Evolutionary conservation across 495 filamentous ascomycete species (phyloP).

Genomic region (Annulohypoxylon nitens): DNA sequence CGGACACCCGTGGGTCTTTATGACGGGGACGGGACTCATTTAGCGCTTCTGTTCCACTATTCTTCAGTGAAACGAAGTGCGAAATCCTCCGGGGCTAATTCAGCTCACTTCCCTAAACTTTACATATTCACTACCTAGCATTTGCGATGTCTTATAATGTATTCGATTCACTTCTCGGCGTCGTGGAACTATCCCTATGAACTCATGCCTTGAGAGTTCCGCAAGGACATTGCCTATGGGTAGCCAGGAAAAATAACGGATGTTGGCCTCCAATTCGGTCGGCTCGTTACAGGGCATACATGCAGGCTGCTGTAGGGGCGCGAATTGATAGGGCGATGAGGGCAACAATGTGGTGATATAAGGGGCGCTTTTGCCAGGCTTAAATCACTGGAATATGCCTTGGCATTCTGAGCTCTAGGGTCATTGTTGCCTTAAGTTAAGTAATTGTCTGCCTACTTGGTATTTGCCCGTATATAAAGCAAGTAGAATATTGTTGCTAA

Average conservation of each 20-base stretch:
- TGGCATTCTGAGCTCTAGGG: not conserved
- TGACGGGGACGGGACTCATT: not conserved
- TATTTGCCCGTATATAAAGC: not conserved
- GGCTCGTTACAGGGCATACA: too few relatives aligned
- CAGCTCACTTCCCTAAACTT: not conserved
- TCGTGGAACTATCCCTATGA: too few relatives aligned
- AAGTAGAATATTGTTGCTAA: not conserved
- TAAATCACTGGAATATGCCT: not conserved
- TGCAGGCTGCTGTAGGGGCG: not conserved
- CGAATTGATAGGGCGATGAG: not conserved
- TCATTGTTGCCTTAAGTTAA: not conserved
- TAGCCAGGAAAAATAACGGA: too few relatives aligned
- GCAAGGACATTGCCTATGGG: too few relatives aligned
- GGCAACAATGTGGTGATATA: not conserved
- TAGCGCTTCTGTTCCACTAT: not conserved
- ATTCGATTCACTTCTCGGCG: too few relatives aligned
- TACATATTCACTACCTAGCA: too few relatives aligned
- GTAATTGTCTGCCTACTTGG: not conserved
- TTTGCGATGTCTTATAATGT: too few relatives aligned
- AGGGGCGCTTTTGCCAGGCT: not conserved
- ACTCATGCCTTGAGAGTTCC: too few relatives aligned
- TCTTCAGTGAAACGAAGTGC: not conserved
- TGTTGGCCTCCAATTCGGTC: too few relatives aligned
- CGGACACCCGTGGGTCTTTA: not conserved
- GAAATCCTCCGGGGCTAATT: not conserved